Evolutionary conservation across 306 rosid genomes (phyloP).

Genomic region (Medicago lupulina): DNA sequence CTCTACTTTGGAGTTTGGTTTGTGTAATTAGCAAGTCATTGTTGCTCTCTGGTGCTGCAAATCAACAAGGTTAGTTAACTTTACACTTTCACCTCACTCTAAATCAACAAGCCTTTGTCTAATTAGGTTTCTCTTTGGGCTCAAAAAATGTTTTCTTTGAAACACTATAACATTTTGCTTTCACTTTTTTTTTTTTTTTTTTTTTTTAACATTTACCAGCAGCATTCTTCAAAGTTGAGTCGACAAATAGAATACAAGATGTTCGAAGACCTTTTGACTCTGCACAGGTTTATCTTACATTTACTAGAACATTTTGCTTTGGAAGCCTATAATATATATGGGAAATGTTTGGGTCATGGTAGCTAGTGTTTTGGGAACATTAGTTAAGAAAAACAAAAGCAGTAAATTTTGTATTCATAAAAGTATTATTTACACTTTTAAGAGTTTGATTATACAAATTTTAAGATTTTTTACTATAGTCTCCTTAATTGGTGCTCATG

Average conservation of each 20-base stretch:
- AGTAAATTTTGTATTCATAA: too few species aligned
- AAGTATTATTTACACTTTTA: too few species aligned
- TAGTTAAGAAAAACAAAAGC: too few species aligned
- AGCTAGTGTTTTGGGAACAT: too few species aligned
- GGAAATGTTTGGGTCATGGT: too few species aligned
- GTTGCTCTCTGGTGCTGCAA: slow-evolving; percentile 33
- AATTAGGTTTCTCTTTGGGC: not conserved
- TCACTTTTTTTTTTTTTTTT: not conserved
- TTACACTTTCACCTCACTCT: slow-evolving; percentile 27
- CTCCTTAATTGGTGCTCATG: too few species aligned
- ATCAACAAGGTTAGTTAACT: slow-evolving; percentile 46
- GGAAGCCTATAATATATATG: too few species aligned
- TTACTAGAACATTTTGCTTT: too few species aligned
- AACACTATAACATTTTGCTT: not conserved
- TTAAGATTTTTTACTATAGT: too few species aligned
- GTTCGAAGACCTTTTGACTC: slow-evolving; percentile 26
- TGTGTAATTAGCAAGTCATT: not conserved
- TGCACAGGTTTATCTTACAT: slow-evolving; percentile 32
- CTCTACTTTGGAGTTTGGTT: not conserved
- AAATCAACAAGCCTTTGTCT: too few species aligned
- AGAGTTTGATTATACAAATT: too few species aligned
- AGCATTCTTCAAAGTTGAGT: slow-evolving; percentile 34
- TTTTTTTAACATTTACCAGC: slow-evolving; percentile 14
- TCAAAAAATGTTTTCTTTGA: not conserved
- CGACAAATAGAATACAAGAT: slow-evolving; percentile 25